Percentiles rank a stretch among this genome's conserved stretches.
These are phyloP conservation scores for Diaporthe australafricana DNA, from an alignment of 2,329 filamentous ascomycete genomes.

Conservation along the genomic window DNA sequence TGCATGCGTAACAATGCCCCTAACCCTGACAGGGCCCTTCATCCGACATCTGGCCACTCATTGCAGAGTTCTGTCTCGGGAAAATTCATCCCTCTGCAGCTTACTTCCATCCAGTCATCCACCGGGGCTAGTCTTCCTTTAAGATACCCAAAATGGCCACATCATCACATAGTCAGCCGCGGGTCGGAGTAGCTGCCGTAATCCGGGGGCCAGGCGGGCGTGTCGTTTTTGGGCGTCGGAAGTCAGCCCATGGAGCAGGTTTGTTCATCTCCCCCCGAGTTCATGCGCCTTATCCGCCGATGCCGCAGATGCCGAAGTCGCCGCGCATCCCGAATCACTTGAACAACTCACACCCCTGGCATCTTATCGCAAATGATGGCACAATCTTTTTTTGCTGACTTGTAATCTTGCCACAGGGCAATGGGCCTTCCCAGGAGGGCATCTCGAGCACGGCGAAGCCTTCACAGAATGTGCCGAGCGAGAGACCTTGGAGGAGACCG, in stretches of 20 bases:
- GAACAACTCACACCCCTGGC: background rate
- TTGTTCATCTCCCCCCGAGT: constrained; percentile 36
- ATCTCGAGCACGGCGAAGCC: constrained; percentile 77
- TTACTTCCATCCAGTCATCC: background rate
- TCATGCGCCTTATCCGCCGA: constrained; percentile 7
- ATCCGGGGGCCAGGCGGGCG: constrained; percentile 56
- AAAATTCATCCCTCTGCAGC: background rate
- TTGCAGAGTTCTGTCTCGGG: background rate
- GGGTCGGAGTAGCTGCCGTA: constrained; percentile 62
- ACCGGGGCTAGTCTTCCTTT: background rate
- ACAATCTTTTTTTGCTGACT: background rate
- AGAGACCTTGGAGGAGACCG: constrained; percentile 79
- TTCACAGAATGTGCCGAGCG: constrained; percentile 72
- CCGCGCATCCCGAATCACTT: background rate
- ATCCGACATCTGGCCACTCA: background rate
- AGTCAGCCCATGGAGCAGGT: constrained; percentile 63
- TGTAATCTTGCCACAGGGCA: constrained; percentile 36
- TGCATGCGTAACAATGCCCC: background rate
- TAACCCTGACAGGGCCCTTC: background rate
- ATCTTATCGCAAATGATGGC: background rate
- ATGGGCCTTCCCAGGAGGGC: constrained; percentile 78
- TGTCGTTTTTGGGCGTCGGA: constrained; percentile 60
- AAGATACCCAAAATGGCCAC: constrained; percentile 40
- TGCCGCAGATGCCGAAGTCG: constrained; percentile 28
- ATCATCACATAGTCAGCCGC: constrained; percentile 44